A percentile compares a stretch with the other conserved stretches of the same genome.
phyloP scores from a whole-genome alignment of 257 asterid genomes.

The Gardenia jasminoides region DNA sequence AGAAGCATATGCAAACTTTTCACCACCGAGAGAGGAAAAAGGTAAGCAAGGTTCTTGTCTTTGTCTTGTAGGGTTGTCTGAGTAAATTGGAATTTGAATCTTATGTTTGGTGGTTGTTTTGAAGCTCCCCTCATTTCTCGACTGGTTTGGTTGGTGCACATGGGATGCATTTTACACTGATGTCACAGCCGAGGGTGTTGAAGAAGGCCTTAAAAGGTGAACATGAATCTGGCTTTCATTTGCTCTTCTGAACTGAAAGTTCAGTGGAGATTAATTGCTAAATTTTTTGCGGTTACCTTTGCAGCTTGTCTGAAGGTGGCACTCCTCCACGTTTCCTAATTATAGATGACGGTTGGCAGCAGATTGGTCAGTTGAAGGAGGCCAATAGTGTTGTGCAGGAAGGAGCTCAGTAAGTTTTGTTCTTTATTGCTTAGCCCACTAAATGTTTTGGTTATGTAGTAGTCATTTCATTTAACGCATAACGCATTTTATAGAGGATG shows the following conservation, averaged over 20 bases:
- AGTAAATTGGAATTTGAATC: not conserved
- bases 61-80: conserved; percentile 8
- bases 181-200: conserved; percentile 97
- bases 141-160: conserved; percentile 99
- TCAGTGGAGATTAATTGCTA: conserved; percentile 4
- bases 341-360: conserved; percentile 99
- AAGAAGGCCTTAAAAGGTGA: conserved; percentile 83
- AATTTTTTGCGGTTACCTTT: not conserved
- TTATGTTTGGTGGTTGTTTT: conserved; percentile 16
- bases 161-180: conserved; percentile 99
- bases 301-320: conserved; percentile 89
- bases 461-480: too few relatives aligned
- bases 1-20: conserved; percentile 86
- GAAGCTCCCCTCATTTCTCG: conserved; percentile 77
- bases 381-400: conserved; percentile 75
- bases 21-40: conserved; percentile 84
- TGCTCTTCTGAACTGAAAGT: not conserved
- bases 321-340: conserved; percentile 89
- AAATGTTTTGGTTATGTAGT: too few relatives aligned
- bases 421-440: not conserved
- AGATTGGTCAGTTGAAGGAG: conserved; percentile 70
- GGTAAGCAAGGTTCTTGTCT: conserved; percentile 38
- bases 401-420: conserved; percentile 55
- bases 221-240: conserved; percentile 3
- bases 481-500: not conserved